These are phyloP conservation scores for Paraphaeosphaeria sporulosa DNA, from an alignment of 2,329 filamentous ascomycete genomes.

Conservation along the genomic window DNA sequence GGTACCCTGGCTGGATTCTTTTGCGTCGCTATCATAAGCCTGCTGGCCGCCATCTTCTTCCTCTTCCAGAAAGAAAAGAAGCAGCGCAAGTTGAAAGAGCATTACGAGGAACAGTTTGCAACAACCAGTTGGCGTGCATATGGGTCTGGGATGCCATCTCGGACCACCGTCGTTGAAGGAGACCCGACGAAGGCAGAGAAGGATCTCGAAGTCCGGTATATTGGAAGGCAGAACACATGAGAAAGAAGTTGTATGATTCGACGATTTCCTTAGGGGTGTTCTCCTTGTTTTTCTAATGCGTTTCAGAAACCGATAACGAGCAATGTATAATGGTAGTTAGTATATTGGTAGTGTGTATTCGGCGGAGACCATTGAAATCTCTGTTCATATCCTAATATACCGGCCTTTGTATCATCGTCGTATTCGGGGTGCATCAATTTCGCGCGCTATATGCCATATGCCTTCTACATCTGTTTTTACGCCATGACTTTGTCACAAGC, in stretches of 20 bases:
- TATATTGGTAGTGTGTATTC: not conserved
- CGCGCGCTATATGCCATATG: too few species aligned
- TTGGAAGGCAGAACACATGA: not conserved
- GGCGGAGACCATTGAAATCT: not conserved
- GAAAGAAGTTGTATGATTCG: not conserved
- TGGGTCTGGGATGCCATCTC: not conserved
- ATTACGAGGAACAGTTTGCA: slow-evolving; percentile 18
- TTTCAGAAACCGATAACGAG: not conserved
- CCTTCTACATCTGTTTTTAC: too few species aligned
- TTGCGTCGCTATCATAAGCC: slow-evolving; percentile 27
- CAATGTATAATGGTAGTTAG: slow-evolving; percentile 4
- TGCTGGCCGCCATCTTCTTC: slow-evolving; percentile 30
- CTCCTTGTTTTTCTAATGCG: not conserved
- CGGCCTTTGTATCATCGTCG: not conserved
- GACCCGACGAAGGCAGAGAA: not conserved
- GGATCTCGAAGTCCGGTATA: slow-evolving; percentile 1
- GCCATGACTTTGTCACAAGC: too few species aligned
- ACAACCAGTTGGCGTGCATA: slow-evolving; percentile 6
- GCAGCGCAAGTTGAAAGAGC: slow-evolving; percentile 42
- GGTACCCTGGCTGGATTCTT: slow-evolving; percentile 35
- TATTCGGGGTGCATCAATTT: too few species aligned
- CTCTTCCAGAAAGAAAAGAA: slow-evolving; percentile 39
- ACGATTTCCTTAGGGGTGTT: not conserved
- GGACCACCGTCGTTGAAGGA: not conserved
- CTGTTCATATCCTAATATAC: not conserved